phyloP scores from a whole-genome alignment of 306 rosid genomes.

The Corylus americana region DNA sequence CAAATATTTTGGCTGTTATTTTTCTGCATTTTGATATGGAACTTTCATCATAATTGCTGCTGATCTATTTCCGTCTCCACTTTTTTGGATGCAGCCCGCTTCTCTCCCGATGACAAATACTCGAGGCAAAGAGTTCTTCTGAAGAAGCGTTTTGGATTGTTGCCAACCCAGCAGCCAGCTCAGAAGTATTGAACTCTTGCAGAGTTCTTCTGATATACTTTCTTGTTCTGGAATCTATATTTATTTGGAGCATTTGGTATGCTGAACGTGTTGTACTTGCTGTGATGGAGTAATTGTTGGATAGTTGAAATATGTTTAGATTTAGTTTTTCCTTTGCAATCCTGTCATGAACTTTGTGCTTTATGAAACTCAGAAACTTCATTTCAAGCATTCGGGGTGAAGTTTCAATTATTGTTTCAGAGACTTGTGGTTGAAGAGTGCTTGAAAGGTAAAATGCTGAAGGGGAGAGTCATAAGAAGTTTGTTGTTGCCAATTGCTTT shows the following conservation, averaged over 20 bases:
- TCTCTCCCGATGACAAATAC: conserved; percentile 86
- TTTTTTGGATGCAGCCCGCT: conserved; percentile 72
- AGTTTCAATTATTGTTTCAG: no score
- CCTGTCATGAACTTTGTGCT: neutral
- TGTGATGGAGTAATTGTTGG: neutral
- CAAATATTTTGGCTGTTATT: no score
- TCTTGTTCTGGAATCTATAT: neutral
- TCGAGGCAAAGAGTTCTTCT: conserved; percentile 78
- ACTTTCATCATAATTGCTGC: neutral
- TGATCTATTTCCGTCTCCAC: conserved; percentile 9
- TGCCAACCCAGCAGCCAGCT: conserved; percentile 84
- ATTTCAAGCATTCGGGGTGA: no score
- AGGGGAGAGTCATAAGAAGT: no score
- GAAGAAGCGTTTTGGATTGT: conserved; percentile 89
- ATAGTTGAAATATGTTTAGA: neutral
- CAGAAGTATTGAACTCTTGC: conserved; percentile 53
- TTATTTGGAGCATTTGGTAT: neutral
- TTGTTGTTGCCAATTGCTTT: no score
- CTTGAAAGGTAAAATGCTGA: no score
- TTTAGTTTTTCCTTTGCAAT: neutral
- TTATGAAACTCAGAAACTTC: neutral
- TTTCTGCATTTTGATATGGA: neutral
- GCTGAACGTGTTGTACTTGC: neutral
- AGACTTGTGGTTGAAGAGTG: no score
- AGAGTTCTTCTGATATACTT: neutral